Percentiles rank a stretch among this genome's conserved stretches.
Conservation (phyloP, 2,329 filamentous ascomycete species). For the Fusarium sp. region DNA sequence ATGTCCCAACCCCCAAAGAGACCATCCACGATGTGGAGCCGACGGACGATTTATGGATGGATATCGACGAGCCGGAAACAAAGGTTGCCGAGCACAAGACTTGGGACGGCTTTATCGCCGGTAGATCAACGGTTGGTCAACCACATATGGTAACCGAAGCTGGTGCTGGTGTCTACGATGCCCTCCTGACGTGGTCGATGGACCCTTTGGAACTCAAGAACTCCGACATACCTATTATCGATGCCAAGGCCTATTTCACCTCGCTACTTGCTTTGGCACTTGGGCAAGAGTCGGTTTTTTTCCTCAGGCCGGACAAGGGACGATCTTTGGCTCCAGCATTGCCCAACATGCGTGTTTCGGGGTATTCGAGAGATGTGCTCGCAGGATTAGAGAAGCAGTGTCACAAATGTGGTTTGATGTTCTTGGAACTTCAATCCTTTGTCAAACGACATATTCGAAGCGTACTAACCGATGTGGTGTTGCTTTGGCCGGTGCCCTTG, state of each 20-base stretch:
- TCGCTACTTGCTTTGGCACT: conserved; percentile 76
- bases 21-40: conserved; percentile 16
- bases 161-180: conserved; percentile 74
- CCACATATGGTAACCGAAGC: conserved; percentile 76
- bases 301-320: conserved; percentile 67
- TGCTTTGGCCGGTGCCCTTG: conserved; percentile 64
- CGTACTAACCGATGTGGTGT: conserved; percentile 61
- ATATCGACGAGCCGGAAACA: conserved; percentile 48
- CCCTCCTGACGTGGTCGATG: conserved; percentile 60
- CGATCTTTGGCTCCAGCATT: conserved; percentile 64
- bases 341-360: conserved; percentile 63
- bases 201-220: conserved; percentile 57
- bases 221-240: conserved; percentile 56
- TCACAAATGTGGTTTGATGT: conserved; percentile 60
- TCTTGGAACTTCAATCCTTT: conserved; percentile 60
- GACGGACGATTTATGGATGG: conserved; percentile 59
- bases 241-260: conserved; percentile 61
- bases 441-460: conserved; percentile 60
- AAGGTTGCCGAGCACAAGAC: conserved; percentile 64
- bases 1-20: conserved; percentile 8
- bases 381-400: conserved; percentile 61
- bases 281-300: conserved; percentile 79
- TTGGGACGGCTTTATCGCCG: conserved; percentile 76
- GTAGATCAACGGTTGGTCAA: conserved; percentile 49
- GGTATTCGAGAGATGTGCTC: conserved; percentile 65